Evolutionary conservation across 768 basidiomycete genomes (phyloP).

Genomic region (Filobasidium wieringae): DNA sequence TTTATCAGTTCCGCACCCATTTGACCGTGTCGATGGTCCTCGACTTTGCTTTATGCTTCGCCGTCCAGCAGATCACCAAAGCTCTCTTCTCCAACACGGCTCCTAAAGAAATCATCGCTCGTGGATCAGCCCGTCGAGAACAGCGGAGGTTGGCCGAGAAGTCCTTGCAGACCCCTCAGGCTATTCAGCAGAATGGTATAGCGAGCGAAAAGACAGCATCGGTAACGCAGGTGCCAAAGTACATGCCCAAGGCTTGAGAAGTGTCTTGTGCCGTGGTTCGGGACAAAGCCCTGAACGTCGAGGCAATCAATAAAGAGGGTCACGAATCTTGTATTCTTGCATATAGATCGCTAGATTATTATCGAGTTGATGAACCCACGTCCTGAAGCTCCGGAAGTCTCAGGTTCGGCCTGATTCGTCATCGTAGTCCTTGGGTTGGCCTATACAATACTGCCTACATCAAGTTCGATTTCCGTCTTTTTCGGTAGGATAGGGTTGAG

Average conservation of each 20-base stretch:
- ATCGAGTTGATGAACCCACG: too few relatives aligned
- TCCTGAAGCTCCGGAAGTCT: too few relatives aligned
- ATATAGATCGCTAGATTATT: too few relatives aligned
- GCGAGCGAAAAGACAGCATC: background rate
- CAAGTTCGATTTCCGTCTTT: too few relatives aligned
- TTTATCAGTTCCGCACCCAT: slow-evolving; percentile 62
- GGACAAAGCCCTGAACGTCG: too few relatives aligned
- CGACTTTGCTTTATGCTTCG: slow-evolving; percentile 80
- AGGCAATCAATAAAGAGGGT: too few relatives aligned
- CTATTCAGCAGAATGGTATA: slow-evolving; percentile 7
- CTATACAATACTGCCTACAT: too few relatives aligned
- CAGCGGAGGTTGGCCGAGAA: slow-evolving; percentile 44
- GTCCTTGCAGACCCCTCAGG: slow-evolving; percentile 1
- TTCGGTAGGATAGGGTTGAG: too few relatives aligned
- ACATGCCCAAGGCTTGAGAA: background rate
- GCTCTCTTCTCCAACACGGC: slow-evolving; percentile 74
- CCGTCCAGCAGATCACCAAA: slow-evolving; percentile 73
- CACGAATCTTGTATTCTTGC: too few relatives aligned
- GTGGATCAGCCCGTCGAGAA: slow-evolving; percentile 70
- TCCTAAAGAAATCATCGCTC: slow-evolving; percentile 70
- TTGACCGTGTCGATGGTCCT: slow-evolving; percentile 69
- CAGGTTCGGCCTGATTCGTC: too few relatives aligned
- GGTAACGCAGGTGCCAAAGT: background rate
- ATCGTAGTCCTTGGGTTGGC: too few relatives aligned
- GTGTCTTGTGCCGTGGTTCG: too few relatives aligned